phyloP scores from a whole-genome alignment of 208 protist species.

The Leishmania braziliensis region DNA sequence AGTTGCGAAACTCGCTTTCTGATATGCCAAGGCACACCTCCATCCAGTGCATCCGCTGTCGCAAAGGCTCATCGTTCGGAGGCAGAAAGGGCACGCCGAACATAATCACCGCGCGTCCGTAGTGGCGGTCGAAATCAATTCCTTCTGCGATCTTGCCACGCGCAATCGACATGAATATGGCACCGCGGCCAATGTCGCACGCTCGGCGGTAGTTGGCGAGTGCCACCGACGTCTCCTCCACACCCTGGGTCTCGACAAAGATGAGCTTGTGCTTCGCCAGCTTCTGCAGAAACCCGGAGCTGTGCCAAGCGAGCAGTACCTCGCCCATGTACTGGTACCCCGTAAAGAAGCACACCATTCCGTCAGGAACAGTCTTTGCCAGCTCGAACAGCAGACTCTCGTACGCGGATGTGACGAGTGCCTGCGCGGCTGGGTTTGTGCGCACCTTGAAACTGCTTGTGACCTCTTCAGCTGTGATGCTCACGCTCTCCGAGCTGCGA shows the following conservation, averaged over 20 bases:
- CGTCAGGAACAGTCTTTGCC: constrained; percentile 96
- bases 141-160: constrained; percentile 98
- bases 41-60: constrained; percentile 97
- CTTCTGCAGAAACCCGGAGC: constrained; percentile 91
- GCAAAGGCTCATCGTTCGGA: constrained; percentile 89
- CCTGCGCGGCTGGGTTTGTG: constrained; percentile 75
- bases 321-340: constrained; percentile 96
- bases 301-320: constrained; percentile 93
- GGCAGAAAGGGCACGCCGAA: constrained; percentile 98
- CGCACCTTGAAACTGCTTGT: constrained; percentile 92
- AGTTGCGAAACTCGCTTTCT: constrained; percentile 98
- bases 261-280: constrained; percentile 97
- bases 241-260: constrained; percentile 98
- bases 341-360: constrained; percentile 98
- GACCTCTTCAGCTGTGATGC: constrained; percentile 87
- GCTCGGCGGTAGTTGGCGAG: constrained; percentile 97
- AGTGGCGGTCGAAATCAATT: constrained; percentile 99
- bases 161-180: constrained; percentile 98
- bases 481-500: constrained; percentile 86
- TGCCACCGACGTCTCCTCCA: constrained; percentile 97
- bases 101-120: constrained; percentile 96
- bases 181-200: constrained; percentile 98
- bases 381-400: constrained; percentile 95
- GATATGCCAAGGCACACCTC: constrained; percentile 95
- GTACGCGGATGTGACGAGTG: constrained; percentile 96